A percentile compares a stretch with the other conserved stretches of the same genome.
These are phyloP conservation scores for Penicillium macrosclerotiorum DNA, from an alignment of 495 filamentous ascomycete species.

Conservation along the genomic window DNA sequence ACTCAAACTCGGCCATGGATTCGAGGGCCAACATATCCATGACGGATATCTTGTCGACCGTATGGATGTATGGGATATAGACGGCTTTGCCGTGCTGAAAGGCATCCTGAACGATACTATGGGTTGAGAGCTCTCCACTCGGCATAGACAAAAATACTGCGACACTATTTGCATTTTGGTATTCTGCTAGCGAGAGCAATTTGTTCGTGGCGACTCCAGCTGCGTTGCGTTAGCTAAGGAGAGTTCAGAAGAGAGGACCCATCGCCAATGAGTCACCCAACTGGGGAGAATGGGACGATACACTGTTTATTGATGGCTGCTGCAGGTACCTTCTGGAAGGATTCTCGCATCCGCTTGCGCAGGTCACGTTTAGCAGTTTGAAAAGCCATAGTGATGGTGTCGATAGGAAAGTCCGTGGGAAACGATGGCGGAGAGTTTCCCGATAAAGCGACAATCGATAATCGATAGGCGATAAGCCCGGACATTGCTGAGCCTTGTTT, in stretches of 20 bases:
- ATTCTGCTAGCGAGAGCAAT: slow-evolving; percentile 62
- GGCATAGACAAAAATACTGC: slow-evolving; percentile 95
- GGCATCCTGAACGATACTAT: slow-evolving; percentile 75
- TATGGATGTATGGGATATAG: slow-evolving; percentile 87
- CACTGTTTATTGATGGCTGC: slow-evolving; percentile 65
- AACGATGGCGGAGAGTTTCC: slow-evolving; percentile 9
- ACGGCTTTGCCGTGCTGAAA: slow-evolving; percentile 74
- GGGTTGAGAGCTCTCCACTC: slow-evolving; percentile 75
- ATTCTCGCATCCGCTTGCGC: slow-evolving; percentile 63
- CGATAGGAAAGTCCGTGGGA: slow-evolving; percentile 14
- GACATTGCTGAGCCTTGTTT: slow-evolving; percentile 12
- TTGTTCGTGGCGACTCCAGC: slow-evolving; percentile 56
- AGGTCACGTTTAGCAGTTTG: slow-evolving; percentile 71
- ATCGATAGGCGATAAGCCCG: slow-evolving; percentile 22
- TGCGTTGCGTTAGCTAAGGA: slow-evolving; percentile 32
- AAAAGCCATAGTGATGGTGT: slow-evolving; percentile 43
- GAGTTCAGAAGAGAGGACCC: not conserved
- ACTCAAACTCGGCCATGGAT: slow-evolving; percentile 71
- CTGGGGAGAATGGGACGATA: slow-evolving; percentile 31
- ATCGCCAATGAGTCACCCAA: slow-evolving; percentile 1
- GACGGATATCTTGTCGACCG: slow-evolving; percentile 53
- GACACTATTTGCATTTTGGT: slow-evolving; percentile 67
- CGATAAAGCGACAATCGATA: slow-evolving; percentile 23
- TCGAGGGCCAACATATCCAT: slow-evolving; percentile 93
- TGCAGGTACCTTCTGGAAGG: slow-evolving; percentile 53